Conservation (phyloP, 148 eudicot species). For the Selenicereus undatus region DNA sequence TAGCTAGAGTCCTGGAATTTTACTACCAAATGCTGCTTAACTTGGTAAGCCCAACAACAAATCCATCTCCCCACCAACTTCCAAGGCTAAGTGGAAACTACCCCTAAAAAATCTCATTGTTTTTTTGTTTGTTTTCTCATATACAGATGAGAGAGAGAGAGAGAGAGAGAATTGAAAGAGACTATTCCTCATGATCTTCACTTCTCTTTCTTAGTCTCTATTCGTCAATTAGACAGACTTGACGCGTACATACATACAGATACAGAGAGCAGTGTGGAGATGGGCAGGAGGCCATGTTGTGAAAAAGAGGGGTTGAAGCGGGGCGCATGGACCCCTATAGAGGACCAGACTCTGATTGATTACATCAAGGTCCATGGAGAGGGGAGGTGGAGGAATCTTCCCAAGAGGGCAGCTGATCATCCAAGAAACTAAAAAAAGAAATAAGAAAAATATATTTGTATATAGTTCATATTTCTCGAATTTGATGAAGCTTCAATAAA, state of each 20-base stretch:
- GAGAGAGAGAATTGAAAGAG: too few species aligned
- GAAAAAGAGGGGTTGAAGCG: slow-evolving; percentile 33
- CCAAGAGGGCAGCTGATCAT: slow-evolving; percentile 32
- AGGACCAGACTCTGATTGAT: slow-evolving; percentile 34
- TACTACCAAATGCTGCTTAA: slow-evolving; percentile 14
- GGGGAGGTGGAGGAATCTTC: slow-evolving; percentile 43
- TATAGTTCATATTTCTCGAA: neutral
- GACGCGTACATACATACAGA: neutral
- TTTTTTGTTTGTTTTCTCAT: slow-evolving; percentile 8
- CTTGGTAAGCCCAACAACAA: slow-evolving; percentile 19
- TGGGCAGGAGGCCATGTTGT: slow-evolving; percentile 48
- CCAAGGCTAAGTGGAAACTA: neutral
- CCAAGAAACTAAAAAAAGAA: neutral
- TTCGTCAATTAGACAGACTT: too few species aligned
- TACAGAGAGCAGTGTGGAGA: neutral
- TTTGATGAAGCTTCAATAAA: neutral
- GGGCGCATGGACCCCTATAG: slow-evolving; percentile 40
- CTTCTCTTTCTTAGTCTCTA: neutral
- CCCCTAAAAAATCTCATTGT: neutral
- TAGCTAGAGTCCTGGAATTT: neutral
- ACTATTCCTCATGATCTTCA: neutral
- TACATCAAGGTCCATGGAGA: slow-evolving; percentile 36
- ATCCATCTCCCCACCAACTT: slow-evolving; percentile 6
- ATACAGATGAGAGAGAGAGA: too few species aligned
- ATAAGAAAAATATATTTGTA: too few species aligned